Conservation (phyloP, 2,329 filamentous ascomycete species). For the Bipolaris oryzae region DNA sequence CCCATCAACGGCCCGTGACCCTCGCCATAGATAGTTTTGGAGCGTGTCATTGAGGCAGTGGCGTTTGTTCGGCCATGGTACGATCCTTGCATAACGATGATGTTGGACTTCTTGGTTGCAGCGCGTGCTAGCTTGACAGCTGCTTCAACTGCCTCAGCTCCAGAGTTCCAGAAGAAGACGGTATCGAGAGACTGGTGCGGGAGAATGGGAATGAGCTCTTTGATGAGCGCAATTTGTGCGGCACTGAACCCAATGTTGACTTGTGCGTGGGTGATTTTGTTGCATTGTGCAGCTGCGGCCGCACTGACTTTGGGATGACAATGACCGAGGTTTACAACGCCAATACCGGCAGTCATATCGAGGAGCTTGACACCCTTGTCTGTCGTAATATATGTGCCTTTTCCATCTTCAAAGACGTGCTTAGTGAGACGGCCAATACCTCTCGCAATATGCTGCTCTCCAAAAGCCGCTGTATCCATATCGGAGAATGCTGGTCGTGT, state of each 20-base stretch:
- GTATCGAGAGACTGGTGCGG: slow-evolving; percentile 36
- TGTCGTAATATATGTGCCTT: slow-evolving; percentile 38
- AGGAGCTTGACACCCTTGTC: slow-evolving; percentile 41
- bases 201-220: slow-evolving; percentile 37
- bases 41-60: slow-evolving; percentile 39
- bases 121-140: slow-evolving; percentile 38
- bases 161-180: slow-evolving; percentile 41
- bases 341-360: slow-evolving; percentile 38
- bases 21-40: slow-evolving; percentile 40
- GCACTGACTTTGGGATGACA: slow-evolving; percentile 41
- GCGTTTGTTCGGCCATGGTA: slow-evolving; percentile 41
- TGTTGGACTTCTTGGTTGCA: slow-evolving; percentile 39
- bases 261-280: slow-evolving; percentile 39
- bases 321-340: slow-evolving; percentile 39
- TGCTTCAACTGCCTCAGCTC: slow-evolving; percentile 39
- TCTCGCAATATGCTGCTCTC: slow-evolving; percentile 39
- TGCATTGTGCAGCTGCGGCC: slow-evolving; percentile 38
- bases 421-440: slow-evolving; percentile 41
- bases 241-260: slow-evolving; percentile 42
- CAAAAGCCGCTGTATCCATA: slow-evolving; percentile 34
- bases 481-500: slow-evolving; percentile 21
- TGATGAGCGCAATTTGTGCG: slow-evolving; percentile 36
- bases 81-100: slow-evolving; percentile 43
- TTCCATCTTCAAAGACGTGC: slow-evolving; percentile 40
- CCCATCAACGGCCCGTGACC: slow-evolving; percentile 39